These are phyloP conservation scores for Phellinidium pouzarii DNA, from an alignment of 1,284 basidiomycete species.

Conservation along the genomic window DNA sequence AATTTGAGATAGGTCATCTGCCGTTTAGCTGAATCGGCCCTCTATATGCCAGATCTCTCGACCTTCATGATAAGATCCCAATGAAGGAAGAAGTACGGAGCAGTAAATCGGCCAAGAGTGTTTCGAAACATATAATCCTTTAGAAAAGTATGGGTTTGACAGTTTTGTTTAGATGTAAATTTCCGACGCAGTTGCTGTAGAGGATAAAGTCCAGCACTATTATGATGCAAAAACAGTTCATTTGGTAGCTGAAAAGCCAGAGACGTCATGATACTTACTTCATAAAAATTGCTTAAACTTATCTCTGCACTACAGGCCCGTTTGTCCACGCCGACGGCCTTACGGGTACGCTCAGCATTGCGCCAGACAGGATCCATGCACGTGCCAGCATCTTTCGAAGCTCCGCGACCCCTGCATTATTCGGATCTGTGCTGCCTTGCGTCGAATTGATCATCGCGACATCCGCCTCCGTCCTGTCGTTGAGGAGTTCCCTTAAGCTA, in stretches of 20 bases:
- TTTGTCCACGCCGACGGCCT: constrained; percentile 6
- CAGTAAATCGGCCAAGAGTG: too few relatives aligned
- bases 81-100: too few relatives aligned
- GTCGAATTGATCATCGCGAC: neutral
- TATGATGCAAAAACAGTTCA: too few relatives aligned
- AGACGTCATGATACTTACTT: neutral
- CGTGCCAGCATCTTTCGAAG: neutral
- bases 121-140: too few relatives aligned
- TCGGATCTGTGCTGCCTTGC: neutral
- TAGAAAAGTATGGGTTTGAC: too few relatives aligned
- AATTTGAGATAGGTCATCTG: too few relatives aligned
- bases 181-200: too few relatives aligned
- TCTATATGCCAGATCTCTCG: too few relatives aligned
- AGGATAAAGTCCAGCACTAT: too few relatives aligned
- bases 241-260: neutral
- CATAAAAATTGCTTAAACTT: neutral
- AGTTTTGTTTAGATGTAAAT: too few relatives aligned
- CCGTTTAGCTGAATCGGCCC: too few relatives aligned
- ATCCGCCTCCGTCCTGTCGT: neutral
- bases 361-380: constrained; percentile 5
- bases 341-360: neutral
- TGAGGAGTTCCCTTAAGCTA: neutral
- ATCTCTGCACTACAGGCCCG: constrained; percentile 2
- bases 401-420: neutral
- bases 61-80: too few relatives aligned